These are phyloP conservation scores for Aureobasidium melanogenum DNA, from an alignment of 2,329 filamentous ascomycete species.

Conservation along the genomic window DNA sequence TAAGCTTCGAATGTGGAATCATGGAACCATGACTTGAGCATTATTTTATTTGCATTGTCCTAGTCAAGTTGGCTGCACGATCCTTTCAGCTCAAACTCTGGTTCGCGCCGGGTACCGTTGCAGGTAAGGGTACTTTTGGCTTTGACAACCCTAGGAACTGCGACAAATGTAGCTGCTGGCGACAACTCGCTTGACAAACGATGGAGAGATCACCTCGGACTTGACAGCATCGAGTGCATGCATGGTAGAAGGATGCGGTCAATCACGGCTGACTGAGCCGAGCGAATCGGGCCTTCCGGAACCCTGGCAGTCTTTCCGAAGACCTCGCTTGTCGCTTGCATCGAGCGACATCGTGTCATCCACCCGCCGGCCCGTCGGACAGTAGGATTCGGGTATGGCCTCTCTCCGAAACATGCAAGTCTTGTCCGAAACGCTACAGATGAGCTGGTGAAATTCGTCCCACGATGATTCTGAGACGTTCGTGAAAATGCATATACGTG, in stretches of 20 bases:
- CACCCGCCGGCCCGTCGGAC: neutral
- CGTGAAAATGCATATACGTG: neutral
- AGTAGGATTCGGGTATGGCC: neutral
- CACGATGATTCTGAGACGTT: neutral
- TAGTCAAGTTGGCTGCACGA: neutral
- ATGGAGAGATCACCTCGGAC: neutral
- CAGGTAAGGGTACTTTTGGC: neutral
- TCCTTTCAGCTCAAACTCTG: neutral
- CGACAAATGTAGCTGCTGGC: neutral
- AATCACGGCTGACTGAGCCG: neutral
- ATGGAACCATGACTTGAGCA: neutral
- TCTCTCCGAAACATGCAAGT: neutral
- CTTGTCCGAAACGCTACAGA: neutral
- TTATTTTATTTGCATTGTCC: neutral
- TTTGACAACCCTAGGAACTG: neutral
- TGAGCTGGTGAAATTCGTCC: neutral
- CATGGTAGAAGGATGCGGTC: neutral
- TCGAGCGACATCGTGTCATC: neutral
- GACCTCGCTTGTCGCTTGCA: neutral
- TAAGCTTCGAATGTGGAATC: neutral
- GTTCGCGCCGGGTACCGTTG: neutral
- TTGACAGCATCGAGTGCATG: neutral
- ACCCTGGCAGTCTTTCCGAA: neutral
- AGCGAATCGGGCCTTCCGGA: conserved; percentile 10
- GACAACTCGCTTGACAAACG: neutral